A percentile compares a stretch with the other conserved stretches of the same genome.
phyloP scores from a whole-genome alignment of 106 monocot species.

The Allium fistulosum region DNA sequence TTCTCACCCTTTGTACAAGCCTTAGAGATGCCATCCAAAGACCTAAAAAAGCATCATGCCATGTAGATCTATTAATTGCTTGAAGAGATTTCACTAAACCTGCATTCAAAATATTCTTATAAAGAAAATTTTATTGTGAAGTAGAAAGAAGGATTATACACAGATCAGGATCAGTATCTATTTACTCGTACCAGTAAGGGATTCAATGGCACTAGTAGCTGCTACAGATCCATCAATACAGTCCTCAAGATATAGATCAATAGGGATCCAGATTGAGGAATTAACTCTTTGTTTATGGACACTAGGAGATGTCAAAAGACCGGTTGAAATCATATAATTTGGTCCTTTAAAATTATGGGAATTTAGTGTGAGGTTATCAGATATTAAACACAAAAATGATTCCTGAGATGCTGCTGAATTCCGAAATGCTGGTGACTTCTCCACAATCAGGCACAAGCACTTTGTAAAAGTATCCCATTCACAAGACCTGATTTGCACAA shows the following conservation, averaged over 20 bases:
- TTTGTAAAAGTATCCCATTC: slow-evolving; percentile 59
- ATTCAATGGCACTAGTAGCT: slow-evolving; percentile 84
- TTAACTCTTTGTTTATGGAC: slow-evolving; percentile 45
- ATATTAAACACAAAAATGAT: slow-evolving; percentile 29
- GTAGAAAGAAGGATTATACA: background rate
- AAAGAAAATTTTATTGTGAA: background rate
- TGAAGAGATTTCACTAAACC: slow-evolving; percentile 83
- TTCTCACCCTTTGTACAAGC: slow-evolving; percentile 84
- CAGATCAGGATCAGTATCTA: background rate
- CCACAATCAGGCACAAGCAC: slow-evolving; percentile 43
- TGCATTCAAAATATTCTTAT: slow-evolving; percentile 16
- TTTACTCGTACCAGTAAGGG: slow-evolving; percentile 56
- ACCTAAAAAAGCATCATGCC: slow-evolving; percentile 91
- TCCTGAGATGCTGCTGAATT: slow-evolving; percentile 45
- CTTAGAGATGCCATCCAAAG: slow-evolving; percentile 97
- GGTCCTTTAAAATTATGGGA: too few relatives aligned
- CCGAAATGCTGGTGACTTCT: slow-evolving; percentile 56
- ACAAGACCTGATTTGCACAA: slow-evolving; percentile 38
- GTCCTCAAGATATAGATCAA: slow-evolving; percentile 96
- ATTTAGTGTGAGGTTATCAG: slow-evolving; percentile 5
- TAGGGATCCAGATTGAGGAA: slow-evolving; percentile 77
- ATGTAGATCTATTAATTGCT: slow-evolving; percentile 67
- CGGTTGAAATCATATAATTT: slow-evolving; percentile 19
- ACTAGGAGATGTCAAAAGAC: slow-evolving; percentile 29
- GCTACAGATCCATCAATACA: slow-evolving; percentile 81